Evolutionary conservation across 2,329 filamentous ascomycete species (phyloP), one percentile per base, ranked within the genome.

Genomic region (Aureobasidium lini): DNA sequence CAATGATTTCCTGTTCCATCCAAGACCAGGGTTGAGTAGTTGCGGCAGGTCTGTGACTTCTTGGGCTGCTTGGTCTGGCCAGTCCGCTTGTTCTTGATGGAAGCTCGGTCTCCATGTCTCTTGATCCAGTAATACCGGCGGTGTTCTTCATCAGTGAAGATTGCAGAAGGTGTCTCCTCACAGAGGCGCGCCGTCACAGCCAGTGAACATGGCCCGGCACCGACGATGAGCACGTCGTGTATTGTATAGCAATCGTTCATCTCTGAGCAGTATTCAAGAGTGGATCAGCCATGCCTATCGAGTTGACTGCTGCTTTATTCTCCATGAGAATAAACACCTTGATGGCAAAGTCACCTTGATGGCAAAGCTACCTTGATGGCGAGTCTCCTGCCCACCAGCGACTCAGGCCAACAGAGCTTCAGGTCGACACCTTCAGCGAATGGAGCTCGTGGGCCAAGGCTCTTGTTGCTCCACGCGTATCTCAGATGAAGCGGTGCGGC

Each of bases 121-220:
- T 79, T 80, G 60, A 90, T 85, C 86, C 88, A 91, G 70, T 89
- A 84, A 69, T 89, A 93, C n/a, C 89, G 80, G 43, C 86, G 84
- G 67, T 93, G 88, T 67, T 93, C 89, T 64, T 89, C 87, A 68
- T 93, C 88, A 0, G 89, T 92, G 72, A 93, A 93, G 56, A 91
- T 83, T 1, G 89, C 88, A 0, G 86, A 89, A 0, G 89, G 89
- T 0, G 87, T 88, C 58, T 81, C 78, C 71, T 93, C 89, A 43
- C 82, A 80, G 1, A 93, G 79, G 4, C 89, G 81, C 1, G 88
- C 84, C 8, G 89, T 87, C 6, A 88, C 82, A 5, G 87, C 87
- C 3, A 93, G 83, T 4, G 88, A 88, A 64, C 84, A 88, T 4
- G 89, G 88, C 0, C 89, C 89, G 6, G 84, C 87, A 8, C 89